phyloP scores from a whole-genome alignment of 2,329 filamentous ascomycete species.

The Botryotinia calthae region DNA sequence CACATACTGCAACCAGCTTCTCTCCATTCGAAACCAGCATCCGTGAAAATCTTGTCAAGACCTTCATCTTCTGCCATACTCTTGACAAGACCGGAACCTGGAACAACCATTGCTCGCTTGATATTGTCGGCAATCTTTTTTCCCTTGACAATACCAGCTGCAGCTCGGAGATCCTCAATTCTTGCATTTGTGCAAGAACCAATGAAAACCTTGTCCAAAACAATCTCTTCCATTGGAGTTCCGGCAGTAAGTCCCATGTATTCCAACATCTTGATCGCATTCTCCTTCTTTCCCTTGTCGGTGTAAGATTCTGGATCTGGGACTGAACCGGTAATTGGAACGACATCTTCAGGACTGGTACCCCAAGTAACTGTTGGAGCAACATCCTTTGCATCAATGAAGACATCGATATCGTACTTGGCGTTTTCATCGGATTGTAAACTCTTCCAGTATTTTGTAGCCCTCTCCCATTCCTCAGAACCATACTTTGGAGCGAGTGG shows the following conservation, averaged over 20 bases:
- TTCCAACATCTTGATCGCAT: slow-evolving; percentile 78
- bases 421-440: slow-evolving; percentile 84
- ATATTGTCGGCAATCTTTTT: slow-evolving; percentile 84
- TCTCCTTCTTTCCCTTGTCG: slow-evolving; percentile 74
- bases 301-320: slow-evolving; percentile 86
- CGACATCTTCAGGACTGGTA: slow-evolving; percentile 91
- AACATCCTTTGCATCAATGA: slow-evolving; percentile 90
- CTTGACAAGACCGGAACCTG: slow-evolving; percentile 92
- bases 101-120: slow-evolving; percentile 93
- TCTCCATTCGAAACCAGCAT: slow-evolving; percentile 96
- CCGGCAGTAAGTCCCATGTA: slow-evolving; percentile 94
- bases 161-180: slow-evolving; percentile 90
- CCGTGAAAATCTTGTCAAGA: slow-evolving; percentile 85
- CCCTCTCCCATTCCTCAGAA: slow-evolving; percentile 86
- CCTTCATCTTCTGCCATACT: slow-evolving; percentile 87
- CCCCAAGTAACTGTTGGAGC: slow-evolving; percentile 94
- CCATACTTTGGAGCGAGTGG: slow-evolving; percentile 80
- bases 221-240: slow-evolving; percentile 87
- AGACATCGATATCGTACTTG: slow-evolving; percentile 84
- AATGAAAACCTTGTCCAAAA: slow-evolving; percentile 94
- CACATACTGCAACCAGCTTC: slow-evolving; percentile 99
- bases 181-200: slow-evolving; percentile 96
- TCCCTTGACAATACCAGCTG: slow-evolving; percentile 81
- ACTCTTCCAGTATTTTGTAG: slow-evolving; percentile 81
- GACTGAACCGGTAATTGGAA: slow-evolving; percentile 90